Evolutionary conservation across 2,329 filamentous ascomycete genomes (phyloP).

Genomic region (Diplodia corticola): DNA sequence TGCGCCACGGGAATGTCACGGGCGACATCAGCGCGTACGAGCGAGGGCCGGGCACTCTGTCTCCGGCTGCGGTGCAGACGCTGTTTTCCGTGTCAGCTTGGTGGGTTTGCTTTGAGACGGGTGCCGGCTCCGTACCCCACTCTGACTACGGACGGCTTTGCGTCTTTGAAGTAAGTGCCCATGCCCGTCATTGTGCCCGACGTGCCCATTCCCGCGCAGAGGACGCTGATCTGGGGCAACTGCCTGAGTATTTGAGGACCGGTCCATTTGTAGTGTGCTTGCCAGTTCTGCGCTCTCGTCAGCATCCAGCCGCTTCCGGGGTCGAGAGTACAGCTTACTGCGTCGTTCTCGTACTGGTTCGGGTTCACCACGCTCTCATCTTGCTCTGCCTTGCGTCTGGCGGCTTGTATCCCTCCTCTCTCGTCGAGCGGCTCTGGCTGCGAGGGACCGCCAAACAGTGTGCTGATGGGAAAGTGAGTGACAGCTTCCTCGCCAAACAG

Average conservation of each 20-base stretch:
- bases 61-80: conserved; percentile 58
- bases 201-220: conserved; percentile 61
- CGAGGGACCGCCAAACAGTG: conserved; percentile 60
- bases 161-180: conserved; percentile 51
- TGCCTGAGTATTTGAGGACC: conserved; percentile 60
- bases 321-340: conserved; percentile 26
- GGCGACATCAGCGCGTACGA: conserved; percentile 52
- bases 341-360: conserved; percentile 59
- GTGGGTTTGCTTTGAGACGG: too few species aligned
- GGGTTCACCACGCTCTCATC: conserved; percentile 52
- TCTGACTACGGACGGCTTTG: conserved; percentile 43
- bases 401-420: conserved; percentile 55
- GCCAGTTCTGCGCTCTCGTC: conserved; percentile 48
- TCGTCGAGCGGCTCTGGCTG: conserved; percentile 58
- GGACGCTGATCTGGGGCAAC: conserved; percentile 56
- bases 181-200: conserved; percentile 44
- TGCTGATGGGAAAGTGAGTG: conserved; percentile 34
- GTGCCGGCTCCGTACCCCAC: background rate
- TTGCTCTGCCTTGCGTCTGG: conserved; percentile 45
- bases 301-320: background rate
- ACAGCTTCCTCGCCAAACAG: background rate
- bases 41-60: conserved; percentile 60
- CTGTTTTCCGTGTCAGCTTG: conserved; percentile 34
- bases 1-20: conserved; percentile 60
- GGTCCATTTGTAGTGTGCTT: conserved; percentile 59